Evolutionary conservation across 2,329 filamentous ascomycete genomes (phyloP), one percentile per base, ranked within the genome.

Genomic region (Pseudohalonectria lignicola): DNA sequence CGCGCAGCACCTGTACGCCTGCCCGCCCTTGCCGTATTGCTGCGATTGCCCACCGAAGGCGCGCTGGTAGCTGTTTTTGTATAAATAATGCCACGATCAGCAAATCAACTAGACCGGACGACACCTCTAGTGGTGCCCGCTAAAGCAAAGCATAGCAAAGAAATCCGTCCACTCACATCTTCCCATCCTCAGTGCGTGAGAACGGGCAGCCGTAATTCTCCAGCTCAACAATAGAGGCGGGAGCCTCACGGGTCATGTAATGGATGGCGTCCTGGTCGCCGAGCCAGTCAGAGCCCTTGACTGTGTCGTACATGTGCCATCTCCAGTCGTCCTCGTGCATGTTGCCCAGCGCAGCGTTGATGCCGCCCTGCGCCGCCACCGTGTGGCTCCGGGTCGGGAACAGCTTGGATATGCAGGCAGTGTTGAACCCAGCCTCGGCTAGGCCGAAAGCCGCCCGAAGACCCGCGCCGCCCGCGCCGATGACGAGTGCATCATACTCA

Each of bases 291-390:
- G 86, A 94, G 48, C 88, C 88, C 73, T 95, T 95, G 59, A 95
- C 88, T 31, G 88, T 95, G 63, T 95, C 88, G 71, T 95, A 95
- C 88, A 95, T 95, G 68, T 95, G 88, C 88, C 88, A 95, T 71
- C 87, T 80, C 88, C 88, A 95, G 68, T 95, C 87, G 56, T 95
- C 88, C 70, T 90, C 78, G 73, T 94, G 87, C 88, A 95, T 95
- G 69, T 94, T 94, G 56, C 85, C 85, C 40, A 92, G 72, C 37
- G 85, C 85, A 40, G 85, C 85, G 61, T 92, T 92, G 71, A 92
- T 90, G 55, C 85, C 85, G 57, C 85, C 85, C 62, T 82, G 78
- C 30, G 78, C 78, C 41, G 85, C 85, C 52, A 92, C 85, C 8
- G 85, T 92, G 64, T 92, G 85, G 60, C 75, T 82, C 71, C 85